Evolutionary conservation across 345 rosid genomes (phyloP).

Genomic region (Acer campestre): DNA sequence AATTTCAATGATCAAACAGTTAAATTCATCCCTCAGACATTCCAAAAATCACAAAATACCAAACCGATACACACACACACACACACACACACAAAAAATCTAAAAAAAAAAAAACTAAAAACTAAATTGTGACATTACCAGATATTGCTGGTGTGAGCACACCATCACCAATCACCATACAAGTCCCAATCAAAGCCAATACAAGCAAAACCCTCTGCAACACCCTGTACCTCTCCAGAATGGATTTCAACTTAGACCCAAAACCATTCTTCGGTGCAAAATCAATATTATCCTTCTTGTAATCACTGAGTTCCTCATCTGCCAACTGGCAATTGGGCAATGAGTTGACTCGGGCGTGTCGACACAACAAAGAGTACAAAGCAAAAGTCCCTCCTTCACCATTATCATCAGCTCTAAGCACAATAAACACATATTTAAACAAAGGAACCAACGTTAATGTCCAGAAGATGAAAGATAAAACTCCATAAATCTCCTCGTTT

Average conservation of each 20-base stretch:
- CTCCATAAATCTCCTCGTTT: conserved; percentile 91
- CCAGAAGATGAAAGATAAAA: conserved; percentile 87
- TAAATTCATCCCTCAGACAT: conserved; percentile 8
- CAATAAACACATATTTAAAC: conserved; percentile 78
- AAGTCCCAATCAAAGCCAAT: conserved; percentile 84
- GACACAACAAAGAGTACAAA: conserved; percentile 77
- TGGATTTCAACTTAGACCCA: conserved; percentile 61
- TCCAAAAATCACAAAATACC: not conserved
- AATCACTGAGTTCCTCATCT: conserved; percentile 72
- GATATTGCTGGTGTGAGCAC: conserved; percentile 88
- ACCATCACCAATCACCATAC: conserved; percentile 98
- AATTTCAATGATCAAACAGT: conserved; percentile 14
- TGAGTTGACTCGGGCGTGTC: conserved; percentile 86
- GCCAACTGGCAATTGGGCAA: conserved; percentile 80
- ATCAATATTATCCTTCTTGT: conserved; percentile 48
- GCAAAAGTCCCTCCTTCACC: conserved; percentile 98
- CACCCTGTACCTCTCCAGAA: conserved; percentile 63
- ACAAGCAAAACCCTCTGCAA: conserved; percentile 78
- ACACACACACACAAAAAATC: not conserved
- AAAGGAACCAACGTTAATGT: conserved; percentile 86
- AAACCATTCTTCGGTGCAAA: conserved; percentile 40
- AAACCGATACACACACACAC: not conserved
- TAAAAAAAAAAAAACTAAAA: not conserved
- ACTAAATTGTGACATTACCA: conserved; percentile 42
- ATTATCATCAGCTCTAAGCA: conserved; percentile 85